Evolutionary conservation across 2,329 filamentous ascomycete genomes (phyloP).

Genomic region (Verticillium isaacii): DNA sequence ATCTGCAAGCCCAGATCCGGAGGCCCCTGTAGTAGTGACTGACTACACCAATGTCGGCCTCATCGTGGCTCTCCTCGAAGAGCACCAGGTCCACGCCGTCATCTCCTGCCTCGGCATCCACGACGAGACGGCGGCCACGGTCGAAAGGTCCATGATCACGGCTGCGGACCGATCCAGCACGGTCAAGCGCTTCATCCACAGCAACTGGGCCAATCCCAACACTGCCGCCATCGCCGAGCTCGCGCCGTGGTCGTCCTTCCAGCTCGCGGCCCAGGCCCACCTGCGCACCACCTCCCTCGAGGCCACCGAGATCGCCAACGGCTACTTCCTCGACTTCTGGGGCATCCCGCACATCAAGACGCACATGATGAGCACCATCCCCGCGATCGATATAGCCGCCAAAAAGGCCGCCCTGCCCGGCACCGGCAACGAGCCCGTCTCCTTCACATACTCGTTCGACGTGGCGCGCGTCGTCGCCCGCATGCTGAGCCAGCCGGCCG

Average conservation of each 20-base stretch:
- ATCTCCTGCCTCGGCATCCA: slow-evolving; percentile 34
- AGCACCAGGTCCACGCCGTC: slow-evolving; percentile 31
- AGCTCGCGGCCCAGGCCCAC: neutral
- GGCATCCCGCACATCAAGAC: slow-evolving; percentile 17
- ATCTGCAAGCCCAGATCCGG: neutral
- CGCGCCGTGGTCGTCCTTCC: neutral
- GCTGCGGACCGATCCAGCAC: slow-evolving; percentile 31
- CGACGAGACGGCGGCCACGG: slow-evolving; percentile 18
- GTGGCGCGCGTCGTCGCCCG: slow-evolving; percentile 26
- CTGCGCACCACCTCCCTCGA: slow-evolving; percentile 2
- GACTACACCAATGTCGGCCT: slow-evolving; percentile 3
- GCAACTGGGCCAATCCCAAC: slow-evolving; percentile 30
- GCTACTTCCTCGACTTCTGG: slow-evolving; percentile 21
- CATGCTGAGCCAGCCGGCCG: slow-evolving; percentile 25
- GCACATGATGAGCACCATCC: slow-evolving; percentile 15
- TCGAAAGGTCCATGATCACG: slow-evolving; percentile 35
- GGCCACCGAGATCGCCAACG: slow-evolving; percentile 15
- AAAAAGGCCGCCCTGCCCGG: slow-evolving; percentile 2
- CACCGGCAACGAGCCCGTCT: slow-evolving; percentile 3
- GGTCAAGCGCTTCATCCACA: slow-evolving; percentile 36
- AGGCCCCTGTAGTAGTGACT: neutral
- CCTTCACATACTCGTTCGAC: slow-evolving; percentile 4
- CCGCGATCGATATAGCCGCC: slow-evolving; percentile 2
- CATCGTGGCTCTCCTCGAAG: neutral
- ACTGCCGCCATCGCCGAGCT: slow-evolving; percentile 14